Conservation (phyloP, 2,329 filamentous ascomycete genomes). For the Fusarium devonianum region DNA sequence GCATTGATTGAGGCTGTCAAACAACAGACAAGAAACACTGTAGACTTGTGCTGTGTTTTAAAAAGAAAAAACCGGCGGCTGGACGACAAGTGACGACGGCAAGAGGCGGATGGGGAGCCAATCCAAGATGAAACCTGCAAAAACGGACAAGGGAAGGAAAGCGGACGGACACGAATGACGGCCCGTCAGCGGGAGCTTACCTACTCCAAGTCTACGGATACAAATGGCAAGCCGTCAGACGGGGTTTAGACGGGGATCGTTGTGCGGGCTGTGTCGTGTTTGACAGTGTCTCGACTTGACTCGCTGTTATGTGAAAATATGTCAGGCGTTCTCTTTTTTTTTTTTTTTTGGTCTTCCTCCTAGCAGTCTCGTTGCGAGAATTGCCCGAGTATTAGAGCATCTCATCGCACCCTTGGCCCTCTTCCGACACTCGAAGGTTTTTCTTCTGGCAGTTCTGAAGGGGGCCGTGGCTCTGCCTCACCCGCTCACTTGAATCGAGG, state of each 20-base stretch:
- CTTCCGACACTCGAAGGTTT: too few relatives aligned
- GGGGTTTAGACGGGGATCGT: neutral
- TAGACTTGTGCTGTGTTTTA: constrained; percentile 8
- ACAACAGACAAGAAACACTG: too few relatives aligned
- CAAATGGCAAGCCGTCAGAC: constrained; percentile 5
- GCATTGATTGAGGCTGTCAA: too few relatives aligned
- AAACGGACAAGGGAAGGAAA: too few relatives aligned
- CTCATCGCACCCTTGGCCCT: too few relatives aligned
- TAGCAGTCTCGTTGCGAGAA: too few relatives aligned
- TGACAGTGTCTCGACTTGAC: too few relatives aligned
- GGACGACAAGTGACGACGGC: neutral
- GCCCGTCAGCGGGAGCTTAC: constrained; percentile 24
- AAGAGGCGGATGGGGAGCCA: neutral
- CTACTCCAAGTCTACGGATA: too few relatives aligned
- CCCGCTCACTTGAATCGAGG: constrained; percentile 2
- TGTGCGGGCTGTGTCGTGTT: neutral
- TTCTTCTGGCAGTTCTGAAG: too few relatives aligned
- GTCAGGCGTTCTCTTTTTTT: constrained; percentile 3
- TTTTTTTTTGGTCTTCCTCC: neutral
- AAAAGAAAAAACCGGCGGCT: constrained; percentile 4
- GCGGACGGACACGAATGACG: constrained; percentile 20
- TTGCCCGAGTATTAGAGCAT: too few relatives aligned
- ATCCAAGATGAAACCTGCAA: constrained; percentile 15
- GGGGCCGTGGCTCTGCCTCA: too few relatives aligned
- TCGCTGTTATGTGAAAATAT: too few relatives aligned